Evolutionary conservation across 371 early-diverging fungal species (phyloP).

Genomic region (Syncephalastrum racemosum): DNA sequence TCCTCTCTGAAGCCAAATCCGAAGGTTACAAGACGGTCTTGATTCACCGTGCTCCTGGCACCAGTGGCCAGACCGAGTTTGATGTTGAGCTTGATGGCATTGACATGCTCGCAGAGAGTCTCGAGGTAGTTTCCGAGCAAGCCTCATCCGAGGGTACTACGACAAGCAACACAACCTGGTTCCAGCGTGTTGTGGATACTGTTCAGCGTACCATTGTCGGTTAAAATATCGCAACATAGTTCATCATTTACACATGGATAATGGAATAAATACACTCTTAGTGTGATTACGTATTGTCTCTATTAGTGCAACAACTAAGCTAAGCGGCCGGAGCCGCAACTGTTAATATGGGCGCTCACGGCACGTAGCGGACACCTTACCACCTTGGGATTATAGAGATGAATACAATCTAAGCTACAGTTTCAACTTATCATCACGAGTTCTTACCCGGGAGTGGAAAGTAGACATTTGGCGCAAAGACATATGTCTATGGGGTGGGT

Average conservation of each 20-base stretch:
- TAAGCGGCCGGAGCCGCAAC: too few species aligned
- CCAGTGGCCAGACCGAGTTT: slow-evolving; percentile 8
- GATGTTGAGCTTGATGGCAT: slow-evolving; percentile 36
- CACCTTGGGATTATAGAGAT: too few species aligned
- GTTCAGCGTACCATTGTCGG: slow-evolving; percentile 19
- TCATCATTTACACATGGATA: background rate
- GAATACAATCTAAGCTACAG: too few species aligned
- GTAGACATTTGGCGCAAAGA: too few species aligned
- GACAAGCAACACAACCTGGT: slow-evolving; percentile 25
- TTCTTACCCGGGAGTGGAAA: too few species aligned
- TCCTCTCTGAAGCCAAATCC: slow-evolving; percentile 30
- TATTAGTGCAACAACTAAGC: too few species aligned
- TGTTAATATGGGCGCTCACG: too few species aligned
- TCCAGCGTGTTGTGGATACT: slow-evolving; percentile 37
- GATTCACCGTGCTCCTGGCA: slow-evolving; percentile 22
- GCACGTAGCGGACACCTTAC: too few species aligned
- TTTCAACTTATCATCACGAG: too few species aligned
- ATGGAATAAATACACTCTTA: background rate
- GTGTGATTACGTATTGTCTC: too few species aligned
- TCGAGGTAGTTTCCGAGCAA: slow-evolving; percentile 38
- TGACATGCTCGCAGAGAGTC: slow-evolving; percentile 46
- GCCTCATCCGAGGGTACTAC: slow-evolving; percentile 10
- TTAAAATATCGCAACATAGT: slow-evolving; percentile 5
- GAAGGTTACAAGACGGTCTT: slow-evolving; percentile 35
- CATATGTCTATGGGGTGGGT: too few species aligned